Conservation (phyloP, 352 stramenopile genomes). For the Saprolegnia diclina region DNA sequence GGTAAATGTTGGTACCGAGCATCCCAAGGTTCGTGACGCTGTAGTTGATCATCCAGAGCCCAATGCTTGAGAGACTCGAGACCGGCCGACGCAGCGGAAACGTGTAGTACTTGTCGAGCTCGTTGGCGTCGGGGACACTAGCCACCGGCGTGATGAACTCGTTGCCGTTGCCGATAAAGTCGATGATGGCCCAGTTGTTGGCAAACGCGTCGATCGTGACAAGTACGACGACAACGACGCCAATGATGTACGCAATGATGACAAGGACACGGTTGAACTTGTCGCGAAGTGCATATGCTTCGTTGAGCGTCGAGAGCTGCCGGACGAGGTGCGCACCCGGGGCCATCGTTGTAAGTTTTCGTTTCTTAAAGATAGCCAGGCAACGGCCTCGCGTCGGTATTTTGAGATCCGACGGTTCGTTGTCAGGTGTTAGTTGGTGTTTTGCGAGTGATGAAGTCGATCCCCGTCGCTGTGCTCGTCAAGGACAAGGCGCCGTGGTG, state of each 20-base stretch:
- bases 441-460: too few species aligned
- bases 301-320: too few species aligned
- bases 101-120: not conserved
- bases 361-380: too few species aligned
- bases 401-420: too few species aligned
- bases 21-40: not conserved
- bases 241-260: not conserved
- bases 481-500: too few species aligned
- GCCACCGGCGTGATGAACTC: slow-evolving; percentile 18
- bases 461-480: too few species aligned
- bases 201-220: not conserved
- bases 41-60: slow-evolving; percentile 17
- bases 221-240: not conserved
- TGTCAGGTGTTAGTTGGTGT: too few species aligned
- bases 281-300: not conserved
- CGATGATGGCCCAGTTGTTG: slow-evolving; percentile 24
- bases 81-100: not conserved
- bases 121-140: not conserved
- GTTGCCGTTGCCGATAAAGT: slow-evolving; percentile 17
- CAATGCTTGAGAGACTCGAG: slow-evolving; percentile 6
- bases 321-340: too few species aligned
- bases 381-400: too few species aligned
- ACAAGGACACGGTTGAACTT: not conserved
- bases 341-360: too few species aligned
- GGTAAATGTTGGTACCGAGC: not conserved